A percentile compares a stretch with the other conserved stretches of the same genome.
phyloP scores from a whole-genome alignment of 768 basidiomycete genomes.

The Obba rivulosa region DNA sequence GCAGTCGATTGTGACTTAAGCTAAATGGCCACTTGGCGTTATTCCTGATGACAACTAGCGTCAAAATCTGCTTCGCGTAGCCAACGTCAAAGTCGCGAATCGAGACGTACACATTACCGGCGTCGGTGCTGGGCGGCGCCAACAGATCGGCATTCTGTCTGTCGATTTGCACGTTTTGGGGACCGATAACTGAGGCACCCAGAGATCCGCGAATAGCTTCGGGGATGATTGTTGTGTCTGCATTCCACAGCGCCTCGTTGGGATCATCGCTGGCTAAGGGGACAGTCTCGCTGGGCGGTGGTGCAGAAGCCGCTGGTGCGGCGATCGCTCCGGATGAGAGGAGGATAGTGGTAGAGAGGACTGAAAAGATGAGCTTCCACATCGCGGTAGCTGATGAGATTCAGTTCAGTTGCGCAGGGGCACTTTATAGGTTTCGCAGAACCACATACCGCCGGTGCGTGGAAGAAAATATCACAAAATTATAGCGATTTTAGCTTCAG shows the following conservation, averaged over 20 bases:
- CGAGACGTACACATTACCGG: slow-evolving; percentile 40
- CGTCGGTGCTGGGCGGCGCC: slow-evolving; percentile 59
- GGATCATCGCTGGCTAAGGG: slow-evolving; percentile 22
- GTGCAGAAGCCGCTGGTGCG: slow-evolving; percentile 5
- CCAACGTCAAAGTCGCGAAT: too few relatives aligned
- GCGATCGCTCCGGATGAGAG: slow-evolving; percentile 1
- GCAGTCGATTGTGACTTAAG: slow-evolving; percentile 55
- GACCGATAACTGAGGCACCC: slow-evolving; percentile 47
- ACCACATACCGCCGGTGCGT: too few relatives aligned
- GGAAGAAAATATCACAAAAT: too few relatives aligned
- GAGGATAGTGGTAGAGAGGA: slow-evolving; percentile 1
- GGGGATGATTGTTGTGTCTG: slow-evolving; percentile 21
- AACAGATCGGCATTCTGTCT: slow-evolving; percentile 50
- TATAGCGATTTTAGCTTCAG: too few relatives aligned
- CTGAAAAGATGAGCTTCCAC: slow-evolving; percentile 4
- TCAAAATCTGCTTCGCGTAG: background rate
- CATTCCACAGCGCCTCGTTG: slow-evolving; percentile 17
- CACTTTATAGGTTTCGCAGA: too few relatives aligned
- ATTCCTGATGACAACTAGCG: slow-evolving; percentile 11
- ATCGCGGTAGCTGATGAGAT: background rate
- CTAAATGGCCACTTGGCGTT: slow-evolving; percentile 64
- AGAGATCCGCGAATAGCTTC: slow-evolving; percentile 39
- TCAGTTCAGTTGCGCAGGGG: too few relatives aligned
- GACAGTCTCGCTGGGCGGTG: slow-evolving; percentile 13
- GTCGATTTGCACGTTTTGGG: slow-evolving; percentile 48